phyloP scores from a whole-genome alignment of 2,329 filamentous ascomycete genomes.

The Aspergillus melleus region DNA sequence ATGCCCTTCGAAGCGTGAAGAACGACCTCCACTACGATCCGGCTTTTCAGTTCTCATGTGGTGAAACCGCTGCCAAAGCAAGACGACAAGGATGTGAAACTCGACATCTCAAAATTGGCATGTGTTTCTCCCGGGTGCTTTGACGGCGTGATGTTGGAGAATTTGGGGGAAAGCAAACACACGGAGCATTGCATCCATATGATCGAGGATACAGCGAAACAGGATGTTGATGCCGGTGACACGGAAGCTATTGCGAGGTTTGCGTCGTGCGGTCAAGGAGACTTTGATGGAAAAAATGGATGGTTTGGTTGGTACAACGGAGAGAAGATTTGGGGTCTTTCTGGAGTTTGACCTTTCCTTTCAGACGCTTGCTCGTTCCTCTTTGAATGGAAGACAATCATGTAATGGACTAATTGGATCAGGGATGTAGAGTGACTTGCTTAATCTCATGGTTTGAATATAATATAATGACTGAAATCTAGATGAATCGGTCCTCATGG shows the following conservation, averaged over 20 bases:
- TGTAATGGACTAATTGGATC: no score
- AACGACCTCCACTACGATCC: background rate
- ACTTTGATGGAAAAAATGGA: slow-evolving; percentile 1
- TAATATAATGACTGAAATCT: no score
- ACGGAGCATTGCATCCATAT: slow-evolving; percentile 52
- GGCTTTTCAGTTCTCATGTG: background rate
- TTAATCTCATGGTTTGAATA: no score
- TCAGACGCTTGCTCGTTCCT: no score
- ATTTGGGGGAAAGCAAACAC: slow-evolving; percentile 7
- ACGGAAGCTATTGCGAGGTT: background rate
- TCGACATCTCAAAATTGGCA: slow-evolving; percentile 27
- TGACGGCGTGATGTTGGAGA: slow-evolving; percentile 20
- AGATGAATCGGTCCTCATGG: no score
- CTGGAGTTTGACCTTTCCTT: no score
- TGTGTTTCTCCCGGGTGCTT: slow-evolving; percentile 27
- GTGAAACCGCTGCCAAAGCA: slow-evolving; percentile 17
- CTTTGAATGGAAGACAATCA: no score
- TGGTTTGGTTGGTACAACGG: slow-evolving; percentile 1
- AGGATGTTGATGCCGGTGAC: background rate
- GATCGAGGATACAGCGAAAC: background rate
- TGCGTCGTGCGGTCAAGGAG: slow-evolving; percentile 1
- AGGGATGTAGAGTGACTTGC: no score
- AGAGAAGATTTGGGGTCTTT: background rate
- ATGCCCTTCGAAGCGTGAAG: no score
- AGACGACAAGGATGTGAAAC: slow-evolving; percentile 20